Conservation (phyloP, 2,329 filamentous ascomycete genomes). For the Didymella pinodella region DNA sequence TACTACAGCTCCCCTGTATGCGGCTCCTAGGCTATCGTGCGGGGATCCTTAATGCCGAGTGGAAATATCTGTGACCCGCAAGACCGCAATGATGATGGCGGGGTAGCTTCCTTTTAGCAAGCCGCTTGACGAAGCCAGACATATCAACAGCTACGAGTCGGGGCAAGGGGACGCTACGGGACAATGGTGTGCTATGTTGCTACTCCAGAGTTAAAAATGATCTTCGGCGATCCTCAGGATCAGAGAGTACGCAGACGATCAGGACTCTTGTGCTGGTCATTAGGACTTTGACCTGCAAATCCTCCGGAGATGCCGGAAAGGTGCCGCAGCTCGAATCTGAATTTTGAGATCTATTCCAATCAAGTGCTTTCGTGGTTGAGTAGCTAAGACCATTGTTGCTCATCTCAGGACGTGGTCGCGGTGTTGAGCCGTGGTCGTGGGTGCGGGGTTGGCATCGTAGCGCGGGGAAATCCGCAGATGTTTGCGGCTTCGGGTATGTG, state of each 20-base stretch:
- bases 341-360: conserved; percentile 4
- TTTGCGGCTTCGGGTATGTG: neutral
- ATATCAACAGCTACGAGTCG: neutral
- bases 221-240: neutral
- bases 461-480: conserved; percentile 10
- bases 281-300: neutral
- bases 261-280: neutral
- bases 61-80: conserved; percentile 22
- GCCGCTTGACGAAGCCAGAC: neutral
- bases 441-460: conserved; percentile 20
- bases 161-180: conserved; percentile 5
- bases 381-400: conserved; percentile 5
- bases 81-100: conserved; percentile 23
- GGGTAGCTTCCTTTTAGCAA: conserved; percentile 23
- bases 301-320: neutral
- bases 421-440: conserved; percentile 7
- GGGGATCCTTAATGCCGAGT: conserved; percentile 31
- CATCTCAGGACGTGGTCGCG: conserved; percentile 7
- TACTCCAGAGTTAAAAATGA: neutral
- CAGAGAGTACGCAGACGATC: neutral
- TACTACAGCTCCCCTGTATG: conserved; percentile 20
- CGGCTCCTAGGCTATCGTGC: conserved; percentile 34
- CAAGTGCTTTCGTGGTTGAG: neutral
- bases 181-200: neutral
- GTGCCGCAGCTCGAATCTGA: conserved; percentile 1